Conservation (phyloP, 1,139 yeast genomes). For the Blastobotrys raffinosifermentans region DNA sequence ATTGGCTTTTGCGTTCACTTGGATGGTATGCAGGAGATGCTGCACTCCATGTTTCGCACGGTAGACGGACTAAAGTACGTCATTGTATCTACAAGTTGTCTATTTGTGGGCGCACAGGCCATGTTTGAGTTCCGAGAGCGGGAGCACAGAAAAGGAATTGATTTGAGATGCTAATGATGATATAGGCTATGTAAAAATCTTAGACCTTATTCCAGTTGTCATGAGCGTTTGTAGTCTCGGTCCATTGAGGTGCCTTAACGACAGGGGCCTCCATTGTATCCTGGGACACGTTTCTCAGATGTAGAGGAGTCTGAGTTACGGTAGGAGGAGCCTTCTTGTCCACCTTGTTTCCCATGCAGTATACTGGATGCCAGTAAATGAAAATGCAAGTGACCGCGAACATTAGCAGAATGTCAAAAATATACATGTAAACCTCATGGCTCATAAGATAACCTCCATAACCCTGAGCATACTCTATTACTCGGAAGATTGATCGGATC, state of each 20-base stretch:
- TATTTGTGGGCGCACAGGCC: constrained; percentile 82
- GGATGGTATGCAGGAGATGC: constrained; percentile 68
- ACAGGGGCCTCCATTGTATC: no score
- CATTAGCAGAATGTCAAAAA: constrained; percentile 33
- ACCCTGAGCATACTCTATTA: constrained; percentile 39
- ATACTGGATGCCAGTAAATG: constrained; percentile 12
- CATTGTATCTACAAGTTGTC: constrained; percentile 51
- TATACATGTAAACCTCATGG: constrained; percentile 37
- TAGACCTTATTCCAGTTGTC: no score
- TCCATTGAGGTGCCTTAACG: no score
- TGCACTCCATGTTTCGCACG: constrained; percentile 69
- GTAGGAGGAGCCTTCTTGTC: no score
- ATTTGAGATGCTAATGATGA: constrained; percentile 58
- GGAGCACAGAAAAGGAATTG: constrained; percentile 78
- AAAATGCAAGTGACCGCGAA: constrained; percentile 9
- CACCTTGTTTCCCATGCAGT: constrained; percentile 11
- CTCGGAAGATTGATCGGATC: constrained; percentile 38
- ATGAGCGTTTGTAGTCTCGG: no score
- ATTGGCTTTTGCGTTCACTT: constrained; percentile 92
- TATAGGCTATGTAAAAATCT: not conserved
- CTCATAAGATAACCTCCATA: constrained; percentile 32
- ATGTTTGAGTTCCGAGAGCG: constrained; percentile 91
- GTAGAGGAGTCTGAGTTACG: no score
- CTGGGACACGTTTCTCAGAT: no score
- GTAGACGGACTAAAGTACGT: constrained; percentile 61